Percentiles rank a stretch among this genome's conserved stretches.
These are phyloP conservation scores for Sanghuangporus sanghuang DNA, from an alignment of 1,284 basidiomycete genomes.

Conservation along the genomic window DNA sequence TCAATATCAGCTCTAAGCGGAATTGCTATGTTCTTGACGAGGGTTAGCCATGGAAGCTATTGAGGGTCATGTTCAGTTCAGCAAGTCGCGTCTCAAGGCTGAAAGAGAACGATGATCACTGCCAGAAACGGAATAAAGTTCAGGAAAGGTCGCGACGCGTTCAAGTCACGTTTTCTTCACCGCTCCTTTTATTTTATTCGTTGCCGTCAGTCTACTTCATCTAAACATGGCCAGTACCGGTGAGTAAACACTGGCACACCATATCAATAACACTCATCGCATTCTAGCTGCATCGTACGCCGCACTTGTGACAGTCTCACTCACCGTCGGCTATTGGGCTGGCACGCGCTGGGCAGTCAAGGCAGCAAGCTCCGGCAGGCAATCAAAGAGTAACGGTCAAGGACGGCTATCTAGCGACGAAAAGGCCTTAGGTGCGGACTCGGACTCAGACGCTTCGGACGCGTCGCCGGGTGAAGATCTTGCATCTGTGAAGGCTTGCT, in stretches of 20 bases:
- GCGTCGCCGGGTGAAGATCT: slow-evolving; percentile 30
- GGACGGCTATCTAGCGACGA: not conserved
- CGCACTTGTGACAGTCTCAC: slow-evolving; percentile 16
- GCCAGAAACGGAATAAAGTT: not conserved
- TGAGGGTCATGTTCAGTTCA: not conserved
- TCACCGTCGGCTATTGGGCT: slow-evolving; percentile 24
- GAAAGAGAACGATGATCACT: not conserved
- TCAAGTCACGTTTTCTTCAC: not conserved
- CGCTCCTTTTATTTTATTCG: not conserved
- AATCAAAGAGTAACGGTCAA: not conserved
- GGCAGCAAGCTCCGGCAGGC: slow-evolving; percentile 7
- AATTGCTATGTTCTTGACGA: not conserved
- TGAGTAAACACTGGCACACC: not conserved
- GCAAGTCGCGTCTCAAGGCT: not conserved
- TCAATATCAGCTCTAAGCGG: not conserved
- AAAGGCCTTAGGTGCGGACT: slow-evolving; percentile 4
- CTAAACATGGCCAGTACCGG: slow-evolving; percentile 1
- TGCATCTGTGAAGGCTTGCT: slow-evolving; percentile 36
- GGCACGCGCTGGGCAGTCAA: slow-evolving; percentile 20
- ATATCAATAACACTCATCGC: not conserved
- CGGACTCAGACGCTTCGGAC: slow-evolving; percentile 20
- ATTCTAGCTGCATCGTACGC: slow-evolving; percentile 13
- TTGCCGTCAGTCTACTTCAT: not conserved
- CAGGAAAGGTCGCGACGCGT: not conserved
- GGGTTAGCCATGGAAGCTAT: not conserved